Evolutionary conservation across 2,329 filamentous ascomycete species (phyloP).

Genomic region (Diaporthe velutina): DNA sequence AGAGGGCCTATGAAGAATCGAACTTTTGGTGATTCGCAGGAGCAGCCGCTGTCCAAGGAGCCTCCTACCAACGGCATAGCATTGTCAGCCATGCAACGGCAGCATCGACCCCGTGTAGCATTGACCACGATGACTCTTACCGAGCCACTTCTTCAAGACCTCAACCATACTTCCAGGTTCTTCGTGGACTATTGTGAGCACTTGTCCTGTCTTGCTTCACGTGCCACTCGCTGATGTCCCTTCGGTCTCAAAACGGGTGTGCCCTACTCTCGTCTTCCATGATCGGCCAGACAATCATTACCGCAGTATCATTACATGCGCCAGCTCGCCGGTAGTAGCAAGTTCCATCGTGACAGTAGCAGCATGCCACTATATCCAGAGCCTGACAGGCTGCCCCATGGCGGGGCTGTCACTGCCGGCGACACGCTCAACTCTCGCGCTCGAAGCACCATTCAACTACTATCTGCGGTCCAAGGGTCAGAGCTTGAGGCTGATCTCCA

Average conservation of each 20-base stretch:
- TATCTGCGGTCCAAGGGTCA: slow-evolving; percentile 14
- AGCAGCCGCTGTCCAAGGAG: background rate
- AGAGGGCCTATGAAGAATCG: slow-evolving; percentile 12
- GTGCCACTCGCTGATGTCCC: background rate
- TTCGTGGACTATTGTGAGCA: slow-evolving; percentile 10
- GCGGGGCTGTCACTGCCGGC: background rate
- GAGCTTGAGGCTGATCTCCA: slow-evolving; percentile 1
- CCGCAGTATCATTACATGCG: background rate
- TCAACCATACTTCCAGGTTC: slow-evolving; percentile 2
- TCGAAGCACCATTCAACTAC: background rate
- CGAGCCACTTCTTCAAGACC: background rate
- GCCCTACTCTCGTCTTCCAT: slow-evolving; percentile 4
- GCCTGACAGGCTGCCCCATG: background rate
- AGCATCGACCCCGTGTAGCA: background rate
- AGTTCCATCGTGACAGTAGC: background rate
- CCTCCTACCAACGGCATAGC: background rate
- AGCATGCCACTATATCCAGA: background rate
- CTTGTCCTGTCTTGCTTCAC: background rate
- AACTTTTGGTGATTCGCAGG: background rate
- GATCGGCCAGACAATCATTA: background rate
- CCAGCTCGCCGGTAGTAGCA: slow-evolving; percentile 5
- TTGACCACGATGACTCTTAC: background rate
- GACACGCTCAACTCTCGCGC: background rate
- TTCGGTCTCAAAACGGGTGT: background rate
- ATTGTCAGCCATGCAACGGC: background rate